phyloP scores from a whole-genome alignment of 2,329 filamentous ascomycete genomes.

The Colletotrichum simmondsii region DNA sequence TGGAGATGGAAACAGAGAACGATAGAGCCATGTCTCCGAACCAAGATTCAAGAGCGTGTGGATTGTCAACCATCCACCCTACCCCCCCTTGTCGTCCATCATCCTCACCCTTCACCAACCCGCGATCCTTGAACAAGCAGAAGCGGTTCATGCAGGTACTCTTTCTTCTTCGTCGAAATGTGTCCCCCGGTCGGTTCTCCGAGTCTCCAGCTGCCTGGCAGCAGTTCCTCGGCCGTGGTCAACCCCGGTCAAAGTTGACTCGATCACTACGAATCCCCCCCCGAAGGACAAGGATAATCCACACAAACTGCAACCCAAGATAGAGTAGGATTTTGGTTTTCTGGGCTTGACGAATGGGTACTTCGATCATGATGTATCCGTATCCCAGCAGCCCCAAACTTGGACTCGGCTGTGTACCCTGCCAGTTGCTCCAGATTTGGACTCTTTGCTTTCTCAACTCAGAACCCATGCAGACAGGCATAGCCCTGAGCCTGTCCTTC shows the following conservation, averaged over 20 bases:
- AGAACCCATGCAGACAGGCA: neutral
- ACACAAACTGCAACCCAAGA: conserved; percentile 21
- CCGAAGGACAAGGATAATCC: conserved; percentile 18
- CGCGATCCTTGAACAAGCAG: conserved; percentile 24
- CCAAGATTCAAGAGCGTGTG: neutral
- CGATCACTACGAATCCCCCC: conserved; percentile 11
- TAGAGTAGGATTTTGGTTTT: conserved; percentile 22
- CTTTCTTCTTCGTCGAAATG: conserved; percentile 29
- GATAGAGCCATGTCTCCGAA: neutral
- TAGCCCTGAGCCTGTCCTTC: neutral
- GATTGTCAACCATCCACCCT: neutral
- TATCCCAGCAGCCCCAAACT: conserved; percentile 9
- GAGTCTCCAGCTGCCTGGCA: conserved; percentile 29
- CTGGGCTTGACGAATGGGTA: conserved; percentile 15
- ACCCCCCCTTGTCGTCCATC: conserved; percentile 23
- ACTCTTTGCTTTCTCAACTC: conserved; percentile 2
- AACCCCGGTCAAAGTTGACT: conserved; percentile 20
- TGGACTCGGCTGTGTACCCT: conserved; percentile 20
- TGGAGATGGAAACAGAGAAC: conserved; percentile 14
- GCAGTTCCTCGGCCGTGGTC: conserved; percentile 24
- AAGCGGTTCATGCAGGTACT: conserved; percentile 37
- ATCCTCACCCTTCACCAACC: conserved; percentile 28
- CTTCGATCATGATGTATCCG: conserved; percentile 1
- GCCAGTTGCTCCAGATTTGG: conserved; percentile 21
- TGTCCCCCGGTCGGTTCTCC: conserved; percentile 2